Evolutionary conservation across 1,139 yeast species (phyloP), one percentile per base, ranked within the genome.

Genomic region (Sugiyamaella grinbergsii): DNA sequence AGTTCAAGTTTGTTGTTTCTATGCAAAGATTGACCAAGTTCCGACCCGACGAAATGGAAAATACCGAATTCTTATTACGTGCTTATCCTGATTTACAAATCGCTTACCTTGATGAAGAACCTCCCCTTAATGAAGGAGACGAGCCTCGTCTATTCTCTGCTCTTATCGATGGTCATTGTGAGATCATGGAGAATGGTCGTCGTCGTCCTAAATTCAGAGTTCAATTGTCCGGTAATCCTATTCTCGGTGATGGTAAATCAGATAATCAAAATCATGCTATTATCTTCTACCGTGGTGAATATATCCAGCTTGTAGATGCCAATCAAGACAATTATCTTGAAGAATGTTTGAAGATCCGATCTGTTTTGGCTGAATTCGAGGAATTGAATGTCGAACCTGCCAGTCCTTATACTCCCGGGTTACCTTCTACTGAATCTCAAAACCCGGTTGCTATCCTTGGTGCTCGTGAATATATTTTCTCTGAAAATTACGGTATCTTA

Each of bases 21-120:
- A 93, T 93, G 98, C 98, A 93, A 79, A 87, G 98, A 81, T 80
- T 93, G 70, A 81, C 97, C 59, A 94, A 93, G 73, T 93, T 93
- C 75, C 87, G 91, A 72, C 95, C 96, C 57, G 97, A 93, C 66
- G 98, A 93, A 75, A 79, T 89, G 81, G 98, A 93, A 76, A 93
- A 93, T 69, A 96, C 98, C 54, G 98, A 93, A 73, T 93, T 93
- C 73, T 82, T 93, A 75, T 81, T 93, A 65, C 88, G 98, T 75
- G 98, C 98, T 65, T 93, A 93, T 75, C 98, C 98, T 52, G 98
- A 93, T 69, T 79, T 93, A 72, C 98, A 93, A 76, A 90, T 93
- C 77, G 97, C 98, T 62, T 93, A 89, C 78, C 81, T 93, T 70
- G 98, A 93, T 70, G 98, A 93, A 77, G 98, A 81, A 65, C 83